These are phyloP conservation scores for Panicum miliaceum DNA, from an alignment of 176 grass and related monocot species.

Conservation along the genomic window DNA sequence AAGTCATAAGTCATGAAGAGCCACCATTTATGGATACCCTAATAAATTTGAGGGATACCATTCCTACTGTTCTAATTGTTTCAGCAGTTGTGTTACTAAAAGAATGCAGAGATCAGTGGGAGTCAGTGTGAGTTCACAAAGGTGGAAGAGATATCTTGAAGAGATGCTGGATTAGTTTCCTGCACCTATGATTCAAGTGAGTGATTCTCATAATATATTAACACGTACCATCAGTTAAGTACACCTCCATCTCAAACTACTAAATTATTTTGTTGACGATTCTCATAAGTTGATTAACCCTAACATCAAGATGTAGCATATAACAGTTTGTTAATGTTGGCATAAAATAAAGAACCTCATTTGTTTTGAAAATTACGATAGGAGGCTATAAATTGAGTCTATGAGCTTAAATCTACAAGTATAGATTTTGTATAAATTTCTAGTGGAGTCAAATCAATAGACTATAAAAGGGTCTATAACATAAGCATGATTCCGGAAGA, in stretches of 20 bases:
- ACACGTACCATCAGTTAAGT: neutral
- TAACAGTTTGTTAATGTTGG: too few relatives aligned
- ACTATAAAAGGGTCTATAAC: neutral
- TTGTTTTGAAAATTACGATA: too few relatives aligned
- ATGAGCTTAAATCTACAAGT: neutral
- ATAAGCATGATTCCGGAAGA: neutral
- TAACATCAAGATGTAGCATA: neutral
- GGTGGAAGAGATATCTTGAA: neutral
- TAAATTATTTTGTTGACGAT: too few relatives aligned
- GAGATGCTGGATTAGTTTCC: neutral
- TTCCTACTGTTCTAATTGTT: neutral
- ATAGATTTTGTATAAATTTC: neutral
- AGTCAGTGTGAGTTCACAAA: neutral
- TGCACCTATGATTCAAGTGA: neutral
- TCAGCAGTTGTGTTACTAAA: neutral
- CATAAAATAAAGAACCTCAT: too few relatives aligned
- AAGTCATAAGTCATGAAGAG: neutral
- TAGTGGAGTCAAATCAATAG: neutral
- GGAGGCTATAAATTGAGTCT: neutral
- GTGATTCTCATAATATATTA: neutral
- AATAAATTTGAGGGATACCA: neutral
- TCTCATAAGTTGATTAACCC: too few relatives aligned
- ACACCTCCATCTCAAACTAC: neutral
- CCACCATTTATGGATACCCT: neutral
- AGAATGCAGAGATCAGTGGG: neutral